Conservation (phyloP, 768 basidiomycete genomes). For the Lactarius hatsudake region DNA sequence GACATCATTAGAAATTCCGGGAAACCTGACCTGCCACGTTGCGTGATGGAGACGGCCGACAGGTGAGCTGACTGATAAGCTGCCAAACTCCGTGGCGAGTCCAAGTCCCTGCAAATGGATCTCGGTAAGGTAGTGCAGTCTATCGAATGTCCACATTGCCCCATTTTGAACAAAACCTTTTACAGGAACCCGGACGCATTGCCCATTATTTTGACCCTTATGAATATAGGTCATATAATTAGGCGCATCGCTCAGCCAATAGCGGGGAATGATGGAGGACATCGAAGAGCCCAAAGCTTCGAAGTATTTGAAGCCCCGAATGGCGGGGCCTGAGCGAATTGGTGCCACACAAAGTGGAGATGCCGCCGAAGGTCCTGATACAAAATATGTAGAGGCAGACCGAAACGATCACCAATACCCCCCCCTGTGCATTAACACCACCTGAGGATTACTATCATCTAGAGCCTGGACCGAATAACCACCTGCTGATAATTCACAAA, state of each 20-base stretch:
- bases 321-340: neutral
- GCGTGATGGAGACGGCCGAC: neutral
- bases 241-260: neutral
- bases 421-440: neutral
- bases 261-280: neutral
- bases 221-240: neutral
- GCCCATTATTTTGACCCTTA: neutral
- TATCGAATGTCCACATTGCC: neutral
- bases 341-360: slow-evolving; percentile 14
- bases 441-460: neutral
- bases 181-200: slow-evolving; percentile 1
- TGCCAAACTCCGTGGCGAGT: slow-evolving; percentile 1
- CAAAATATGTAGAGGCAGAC: slow-evolving; percentile 1
- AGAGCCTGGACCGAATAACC: neutral
- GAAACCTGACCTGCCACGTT: neutral
- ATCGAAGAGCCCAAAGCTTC: neutral
- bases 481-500: neutral
- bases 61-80: neutral
- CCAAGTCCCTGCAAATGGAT: slow-evolving; percentile 9
- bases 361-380: neutral
- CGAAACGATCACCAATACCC: slow-evolving; percentile 1
- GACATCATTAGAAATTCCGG: neutral
- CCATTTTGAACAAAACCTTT: neutral
- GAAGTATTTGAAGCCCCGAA: neutral
- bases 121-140: neutral